Evolutionary conservation across 148 eudicot genomes (phyloP), one percentile per base, ranked within the genome.

Genomic region (Camellia lanceoleosa): DNA sequence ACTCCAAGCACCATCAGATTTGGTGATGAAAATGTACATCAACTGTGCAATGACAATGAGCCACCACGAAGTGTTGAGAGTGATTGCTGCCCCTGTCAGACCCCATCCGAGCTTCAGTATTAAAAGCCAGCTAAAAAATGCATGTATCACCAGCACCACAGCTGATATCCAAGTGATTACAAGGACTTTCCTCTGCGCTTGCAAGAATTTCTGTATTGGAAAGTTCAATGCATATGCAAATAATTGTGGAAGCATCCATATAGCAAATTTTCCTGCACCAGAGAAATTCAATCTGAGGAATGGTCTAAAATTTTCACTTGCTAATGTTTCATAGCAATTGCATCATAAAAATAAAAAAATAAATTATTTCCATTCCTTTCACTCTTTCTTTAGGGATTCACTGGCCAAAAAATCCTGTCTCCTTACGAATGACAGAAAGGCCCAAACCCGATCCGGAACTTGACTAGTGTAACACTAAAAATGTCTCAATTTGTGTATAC

Each of bases 201-300:
- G 97, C 87, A 93, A 69, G 92, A 93, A 93, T 72, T 93, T 93
- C 78, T 89, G 91, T 78, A 91, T 93, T 0, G 97, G 97, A 59
- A 93, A 93, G 70, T 93, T 89, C 49, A 93, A 0, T 5, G 93
- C 91, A 60, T 93, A 93, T 7, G 93, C 92, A 62, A 90, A 93
- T 54, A 93, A 77, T 75, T 93, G 97, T 7, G 97, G 97, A n/a
- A 93, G 71, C 97, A 93, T 90, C 91, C 87, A 88, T 11, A 88
- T 4, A 5, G 97, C 92, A 84, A 91, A 93, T 77, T 82, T 81
- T 20, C 94, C 97, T 93, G 85, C 83, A 90, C 2, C 55, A 72
- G 30, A 72, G 30, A n/a, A 52, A 74, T 23, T 16, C 54, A 38
- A 49, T 5, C 52, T 49, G 52, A 49, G 52, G 6, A 49, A 4